Percentiles rank a stretch among this genome's conserved stretches.
These are phyloP conservation scores for Trichosporon asahii DNA, from an alignment of 1,284 basidiomycete genomes.

Conservation along the genomic window DNA sequence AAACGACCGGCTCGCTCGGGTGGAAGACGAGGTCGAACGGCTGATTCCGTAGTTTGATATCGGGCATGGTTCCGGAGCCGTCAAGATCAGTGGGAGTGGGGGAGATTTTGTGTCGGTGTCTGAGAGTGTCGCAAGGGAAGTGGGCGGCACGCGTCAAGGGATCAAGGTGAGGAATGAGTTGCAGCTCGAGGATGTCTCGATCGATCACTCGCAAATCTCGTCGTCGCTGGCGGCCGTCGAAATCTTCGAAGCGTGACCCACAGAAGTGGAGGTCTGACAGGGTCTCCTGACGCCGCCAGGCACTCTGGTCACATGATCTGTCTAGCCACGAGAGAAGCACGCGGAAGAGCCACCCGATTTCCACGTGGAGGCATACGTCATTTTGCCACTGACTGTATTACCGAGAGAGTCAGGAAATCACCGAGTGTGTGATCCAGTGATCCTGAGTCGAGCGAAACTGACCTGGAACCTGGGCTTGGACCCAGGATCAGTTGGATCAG, in stretches of 20 bases:
- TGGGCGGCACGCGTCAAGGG: not conserved
- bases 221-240: not conserved
- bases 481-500: conserved; percentile 2
- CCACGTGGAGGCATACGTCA: not conserved
- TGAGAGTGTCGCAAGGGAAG: not conserved
- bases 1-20: conserved; percentile 66
- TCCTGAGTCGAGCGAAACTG: not conserved
- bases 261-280: conserved; percentile 5
- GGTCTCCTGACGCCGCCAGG: not conserved
- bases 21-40: conserved; percentile 88
- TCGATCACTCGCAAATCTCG: not conserved
- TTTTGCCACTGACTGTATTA: not conserved
- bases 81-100: not conserved
- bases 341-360: not conserved
- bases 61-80: conserved; percentile 37
- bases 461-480: not conserved
- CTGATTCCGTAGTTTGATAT: conserved; percentile 55
- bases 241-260: not conserved
- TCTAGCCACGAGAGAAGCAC: not conserved
- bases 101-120: not conserved
- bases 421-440: conserved; percentile 3
- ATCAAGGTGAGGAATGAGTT: not conserved
- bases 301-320: not conserved
- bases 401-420: conserved; percentile 1
- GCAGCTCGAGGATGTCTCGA: not conserved